Base-by-base conservation (phyloP, 257 asterid species). In the Nicotiana knightiana region DNA sequence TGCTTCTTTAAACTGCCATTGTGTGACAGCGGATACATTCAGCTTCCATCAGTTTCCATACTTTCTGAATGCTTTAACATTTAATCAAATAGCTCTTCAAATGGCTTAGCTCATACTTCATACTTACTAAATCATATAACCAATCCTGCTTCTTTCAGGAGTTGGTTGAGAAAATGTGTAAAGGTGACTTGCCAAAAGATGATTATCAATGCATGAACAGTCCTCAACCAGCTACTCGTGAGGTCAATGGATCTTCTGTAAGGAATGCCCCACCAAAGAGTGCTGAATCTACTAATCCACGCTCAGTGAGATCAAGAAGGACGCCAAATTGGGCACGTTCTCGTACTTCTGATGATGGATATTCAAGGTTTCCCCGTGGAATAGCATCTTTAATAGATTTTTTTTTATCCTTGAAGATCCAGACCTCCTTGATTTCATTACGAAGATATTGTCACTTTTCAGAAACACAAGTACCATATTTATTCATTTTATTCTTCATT, bases 281-380 rank as follows among this genome's bases (percentile, higher is more conserved):
- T 75, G 86, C 89, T 84, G 90, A 82, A 80, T 71, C 94, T 67
- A 67, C 85, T 83, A 89, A 87, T 81, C 95, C 97, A 77, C 93
- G 88, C 66, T 94, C 98, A 66, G 88, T 91, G 92, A 91, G 97
- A 88, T 96, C 99, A 67, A 92, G 97, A 86, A 87, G 99, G 83
- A 96, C 99, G 55, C 95, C 98, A 77, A 88, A 92, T n/a, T 96
- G 98, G 97, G 99, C 98, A 75, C 86, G 86, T 18, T 85, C 97
- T 76, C 97, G 90, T 57, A 37, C 89, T 68, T 96, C 97, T 79
- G 99, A 96, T 32, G 98, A 96, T 86, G 99, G 97, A 82, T 89
- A 86, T 86, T 89, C 98, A 76, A 96, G 98, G 99, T 94, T 85
- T 76, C 53, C 79, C 33, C 17, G 0, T 32, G 70, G 26, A 65